Evolutionary conservation across 2,329 filamentous ascomycete genomes (phyloP), one percentile per base, ranked within the genome.

Genomic region (Aspergillus sp.): DNA sequence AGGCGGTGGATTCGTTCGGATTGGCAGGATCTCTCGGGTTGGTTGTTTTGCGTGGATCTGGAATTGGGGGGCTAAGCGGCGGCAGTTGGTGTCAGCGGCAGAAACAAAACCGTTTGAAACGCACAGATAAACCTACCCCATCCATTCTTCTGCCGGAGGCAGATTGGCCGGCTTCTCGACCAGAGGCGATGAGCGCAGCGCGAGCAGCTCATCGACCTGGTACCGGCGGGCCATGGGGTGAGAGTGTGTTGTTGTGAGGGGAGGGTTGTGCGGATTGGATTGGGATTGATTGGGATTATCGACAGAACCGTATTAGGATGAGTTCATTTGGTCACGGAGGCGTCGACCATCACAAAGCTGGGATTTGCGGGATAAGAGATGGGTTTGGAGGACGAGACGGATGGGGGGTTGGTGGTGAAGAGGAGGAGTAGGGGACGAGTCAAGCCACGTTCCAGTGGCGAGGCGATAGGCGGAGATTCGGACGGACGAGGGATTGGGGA

Each of bases 61-160:
- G 57, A 36, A 61, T 49, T 39, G 64, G 60, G 36, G n/a, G n/a
- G n/a, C n/a, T n/a, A n/a, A n/a, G 26, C 33, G 26, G 43, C 22
- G 38, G 24, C 46, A 29, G 35, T 34, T 30, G 30, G 33, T 32
- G 37, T 54, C 34, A 52, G 51, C 40, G 34, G 44, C 37, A 33
- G 26, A 36, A 8, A 13, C 15, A 30, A 33, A 30, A 22, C 30
- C 33, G 29, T 13, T 29, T 27, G 20, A 24, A 24, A 29, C 15
- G 15, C 24, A 35, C 45, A 35, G 33, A 30, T 20, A 26, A 36
- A 41, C 75, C 55, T 69, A 93, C 82, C 89, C 86, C 86, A 95
- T 93, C 88, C 88, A 96, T 68, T 93, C 85, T 65, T 93, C 86
- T 42, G 81, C 74, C 15, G 86, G 82, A 44, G 86, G 88, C 28